Percentiles rank a stretch among this genome's conserved stretches.
Conservation (phyloP, 441 rosid genomes). For the Populus hybrid region DNA sequence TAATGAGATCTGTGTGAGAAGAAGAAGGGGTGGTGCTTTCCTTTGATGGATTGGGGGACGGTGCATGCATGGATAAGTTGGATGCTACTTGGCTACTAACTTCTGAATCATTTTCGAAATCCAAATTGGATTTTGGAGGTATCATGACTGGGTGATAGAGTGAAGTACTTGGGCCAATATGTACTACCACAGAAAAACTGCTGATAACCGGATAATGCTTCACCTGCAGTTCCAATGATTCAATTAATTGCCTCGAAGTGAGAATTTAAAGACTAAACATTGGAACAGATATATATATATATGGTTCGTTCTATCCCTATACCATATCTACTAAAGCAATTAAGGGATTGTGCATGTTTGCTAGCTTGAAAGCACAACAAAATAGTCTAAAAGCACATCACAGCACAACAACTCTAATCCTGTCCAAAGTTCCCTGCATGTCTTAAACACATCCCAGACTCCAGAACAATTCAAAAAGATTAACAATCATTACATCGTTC, state of each 20-base stretch:
- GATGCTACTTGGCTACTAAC: conserved; percentile 38
- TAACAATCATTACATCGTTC: background rate
- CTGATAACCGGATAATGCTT: conserved; percentile 11
- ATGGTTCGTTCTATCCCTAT: background rate
- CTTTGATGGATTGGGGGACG: conserved; percentile 38
- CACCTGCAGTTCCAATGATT: conserved; percentile 29
- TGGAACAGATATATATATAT: background rate
- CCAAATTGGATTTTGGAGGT: conserved; percentile 22
- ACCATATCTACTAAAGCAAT: background rate
- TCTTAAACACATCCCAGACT: too few relatives aligned
- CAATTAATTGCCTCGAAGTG: background rate
- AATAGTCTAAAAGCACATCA: background rate
- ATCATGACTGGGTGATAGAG: conserved; percentile 28
- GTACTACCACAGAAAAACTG: background rate
- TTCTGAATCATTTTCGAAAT: conserved; percentile 40
- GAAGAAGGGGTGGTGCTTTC: conserved; percentile 30
- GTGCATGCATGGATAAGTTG: conserved; percentile 25
- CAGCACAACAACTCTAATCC: background rate
- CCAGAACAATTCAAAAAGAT: background rate
- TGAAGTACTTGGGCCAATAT: background rate
- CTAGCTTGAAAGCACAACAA: background rate
- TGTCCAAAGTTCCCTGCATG: background rate
- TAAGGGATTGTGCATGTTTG: background rate
- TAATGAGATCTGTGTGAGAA: conserved; percentile 23
- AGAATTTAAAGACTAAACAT: too few relatives aligned